phyloP scores from a whole-genome alignment of 371 early-diverging fungal species.

The Rhizopus delemar region DNA sequence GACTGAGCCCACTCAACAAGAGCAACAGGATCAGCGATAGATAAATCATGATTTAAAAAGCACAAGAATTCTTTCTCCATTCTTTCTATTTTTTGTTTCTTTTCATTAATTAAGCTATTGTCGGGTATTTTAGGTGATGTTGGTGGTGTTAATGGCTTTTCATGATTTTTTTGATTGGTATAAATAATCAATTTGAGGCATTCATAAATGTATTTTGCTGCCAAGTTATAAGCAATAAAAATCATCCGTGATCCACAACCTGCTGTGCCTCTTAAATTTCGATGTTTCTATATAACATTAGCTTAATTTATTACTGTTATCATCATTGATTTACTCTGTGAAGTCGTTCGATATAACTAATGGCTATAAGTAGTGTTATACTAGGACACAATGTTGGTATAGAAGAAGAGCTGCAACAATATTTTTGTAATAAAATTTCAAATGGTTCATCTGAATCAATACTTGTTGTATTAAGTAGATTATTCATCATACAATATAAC shows the following conservation, averaged over 20 bases:
- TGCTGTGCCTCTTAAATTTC: constrained; percentile 49
- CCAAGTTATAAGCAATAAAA: constrained; percentile 60
- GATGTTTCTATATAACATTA: constrained; percentile 41
- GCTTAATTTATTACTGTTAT: background rate
- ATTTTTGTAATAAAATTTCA: constrained; percentile 33
- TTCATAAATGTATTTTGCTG: constrained; percentile 56
- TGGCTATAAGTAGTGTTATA: constrained; percentile 53
- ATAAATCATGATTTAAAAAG: constrained; percentile 53
- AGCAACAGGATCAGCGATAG: constrained; percentile 32
- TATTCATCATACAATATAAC: constrained; percentile 33
- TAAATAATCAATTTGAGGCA: constrained; percentile 39
- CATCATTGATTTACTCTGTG: constrained; percentile 47
- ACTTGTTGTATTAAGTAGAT: constrained; percentile 27
- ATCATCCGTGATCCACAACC: constrained; percentile 61
- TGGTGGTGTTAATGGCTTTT: constrained; percentile 24
- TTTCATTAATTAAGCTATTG: constrained; percentile 2
- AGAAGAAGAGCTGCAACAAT: constrained; percentile 31
- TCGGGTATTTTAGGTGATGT: constrained; percentile 27
- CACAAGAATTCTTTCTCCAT: constrained; percentile 65
- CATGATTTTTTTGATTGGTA: constrained; percentile 15
- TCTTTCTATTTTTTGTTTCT: constrained; percentile 29
- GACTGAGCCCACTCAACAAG: constrained; percentile 38
- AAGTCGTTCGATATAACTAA: constrained; percentile 59
- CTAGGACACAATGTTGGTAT: constrained; percentile 49
- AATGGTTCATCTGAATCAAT: constrained; percentile 30